These are phyloP conservation scores for Oxytropis ochrocephala DNA, from an alignment of 306 rosid species.

Conservation along the genomic window DNA sequence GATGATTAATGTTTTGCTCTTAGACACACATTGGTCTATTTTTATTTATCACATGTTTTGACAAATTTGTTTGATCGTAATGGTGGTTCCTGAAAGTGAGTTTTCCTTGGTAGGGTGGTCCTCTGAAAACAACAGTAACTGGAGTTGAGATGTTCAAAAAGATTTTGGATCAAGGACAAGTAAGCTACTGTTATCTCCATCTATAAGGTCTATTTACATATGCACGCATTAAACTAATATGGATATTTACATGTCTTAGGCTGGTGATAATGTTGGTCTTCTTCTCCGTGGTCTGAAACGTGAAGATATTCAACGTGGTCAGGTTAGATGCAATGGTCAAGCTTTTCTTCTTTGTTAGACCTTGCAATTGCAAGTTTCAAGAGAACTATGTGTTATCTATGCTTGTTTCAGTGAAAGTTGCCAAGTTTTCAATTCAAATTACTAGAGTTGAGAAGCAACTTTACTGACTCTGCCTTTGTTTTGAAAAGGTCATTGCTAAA, in stretches of 20 bases:
- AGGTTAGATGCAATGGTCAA: conserved; percentile 45
- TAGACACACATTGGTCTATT: not conserved
- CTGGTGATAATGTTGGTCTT: conserved; percentile 99
- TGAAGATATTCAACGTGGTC: conserved; percentile 96
- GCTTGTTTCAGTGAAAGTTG: not conserved
- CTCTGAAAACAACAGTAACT: conserved; percentile 82
- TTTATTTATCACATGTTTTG: not conserved
- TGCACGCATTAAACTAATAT: conserved; percentile 7
- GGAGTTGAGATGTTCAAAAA: conserved; percentile 99
- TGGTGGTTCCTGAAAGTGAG: conserved; percentile 16
- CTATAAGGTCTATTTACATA: not conserved
- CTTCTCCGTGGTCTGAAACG: conserved; percentile 97
- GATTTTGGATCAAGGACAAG: conserved; percentile 93
- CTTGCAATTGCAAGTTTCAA: not conserved
- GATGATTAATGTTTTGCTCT: not conserved
- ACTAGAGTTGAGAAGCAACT: not conserved
- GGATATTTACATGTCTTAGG: conserved; percentile 43
- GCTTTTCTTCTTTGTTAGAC: not conserved
- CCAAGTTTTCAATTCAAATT: not conserved
- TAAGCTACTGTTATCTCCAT: conserved; percentile 35
- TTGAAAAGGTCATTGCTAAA: conserved; percentile 81
- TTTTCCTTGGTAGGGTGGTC: conserved; percentile 54
- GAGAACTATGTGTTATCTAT: not conserved
- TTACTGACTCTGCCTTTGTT: not conserved
- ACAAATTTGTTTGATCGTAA: not conserved